These are phyloP conservation scores for Boletus reticuloceps DNA, from an alignment of 768 basidiomycete genomes.

Conservation along the genomic window DNA sequence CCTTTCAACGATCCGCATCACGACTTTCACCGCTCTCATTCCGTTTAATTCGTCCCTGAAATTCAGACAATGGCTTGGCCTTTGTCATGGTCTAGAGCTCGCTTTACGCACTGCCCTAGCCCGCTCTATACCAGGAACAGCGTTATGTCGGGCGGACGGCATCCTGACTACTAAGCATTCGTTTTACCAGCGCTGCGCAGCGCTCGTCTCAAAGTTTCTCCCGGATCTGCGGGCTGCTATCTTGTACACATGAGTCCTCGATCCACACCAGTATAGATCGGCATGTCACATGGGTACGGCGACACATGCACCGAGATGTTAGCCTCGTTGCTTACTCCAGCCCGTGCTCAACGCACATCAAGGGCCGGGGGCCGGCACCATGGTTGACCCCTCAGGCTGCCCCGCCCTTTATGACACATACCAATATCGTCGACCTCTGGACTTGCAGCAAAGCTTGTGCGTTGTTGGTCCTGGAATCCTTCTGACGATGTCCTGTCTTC, in stretches of 20 bases:
- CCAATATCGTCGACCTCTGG: no score
- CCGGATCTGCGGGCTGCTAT: no score
- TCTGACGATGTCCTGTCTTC: background rate
- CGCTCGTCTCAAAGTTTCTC: background rate
- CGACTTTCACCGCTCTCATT: background rate
- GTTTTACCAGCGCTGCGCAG: no score
- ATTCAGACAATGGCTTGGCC: no score
- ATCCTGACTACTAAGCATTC: background rate
- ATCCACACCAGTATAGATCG: background rate
- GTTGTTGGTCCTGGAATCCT: background rate
- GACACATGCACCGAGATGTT: slow-evolving; percentile 9
- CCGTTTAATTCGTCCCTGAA: background rate
- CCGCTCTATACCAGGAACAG: background rate
- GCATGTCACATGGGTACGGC: background rate
- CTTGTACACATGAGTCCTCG: background rate
- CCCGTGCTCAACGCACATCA: slow-evolving; percentile 3
- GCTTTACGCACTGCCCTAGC: no score
- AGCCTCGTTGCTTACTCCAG: background rate
- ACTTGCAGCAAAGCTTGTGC: background rate
- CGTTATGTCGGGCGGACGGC: background rate
- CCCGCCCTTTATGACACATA: background rate
- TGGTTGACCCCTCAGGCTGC: background rate
- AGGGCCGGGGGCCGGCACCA: background rate
- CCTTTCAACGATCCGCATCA: slow-evolving; percentile 2
- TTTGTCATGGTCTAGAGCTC: no score